Conservation (phyloP, 2,329 filamentous ascomycete genomes). For the Biscogniauxia sp. region DNA sequence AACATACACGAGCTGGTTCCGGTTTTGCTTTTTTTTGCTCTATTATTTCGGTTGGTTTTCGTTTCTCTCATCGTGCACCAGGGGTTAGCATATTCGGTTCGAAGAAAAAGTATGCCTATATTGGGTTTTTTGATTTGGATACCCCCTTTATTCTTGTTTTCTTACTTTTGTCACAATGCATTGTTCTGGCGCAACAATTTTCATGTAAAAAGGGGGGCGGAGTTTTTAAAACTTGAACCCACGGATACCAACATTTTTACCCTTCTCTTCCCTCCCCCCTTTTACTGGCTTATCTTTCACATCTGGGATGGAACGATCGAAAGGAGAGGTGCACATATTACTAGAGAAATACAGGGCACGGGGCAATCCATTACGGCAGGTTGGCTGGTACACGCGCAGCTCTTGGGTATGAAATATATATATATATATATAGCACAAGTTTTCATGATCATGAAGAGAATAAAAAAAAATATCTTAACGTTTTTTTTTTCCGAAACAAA, state of each 20-base stretch:
- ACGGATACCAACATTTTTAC: neutral
- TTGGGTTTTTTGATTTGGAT: neutral
- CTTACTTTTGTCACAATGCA: neutral
- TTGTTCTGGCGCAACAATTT: neutral
- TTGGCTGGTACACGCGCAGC: neutral
- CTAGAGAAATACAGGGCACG: neutral
- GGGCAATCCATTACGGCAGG: neutral
- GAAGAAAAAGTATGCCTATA: neutral
- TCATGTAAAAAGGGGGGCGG: neutral
- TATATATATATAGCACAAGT: neutral
- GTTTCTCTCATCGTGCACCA: neutral
- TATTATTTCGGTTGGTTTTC: neutral
- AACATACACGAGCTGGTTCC: neutral
- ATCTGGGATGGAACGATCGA: neutral
- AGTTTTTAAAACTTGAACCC: neutral
- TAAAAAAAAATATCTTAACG: neutral
- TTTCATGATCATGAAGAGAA: neutral
- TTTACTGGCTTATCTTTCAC: neutral
- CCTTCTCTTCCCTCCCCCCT: neutral
- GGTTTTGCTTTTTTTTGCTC: neutral
- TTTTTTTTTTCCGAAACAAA: too few relatives aligned
- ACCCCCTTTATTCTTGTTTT: neutral
- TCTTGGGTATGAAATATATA: neutral
- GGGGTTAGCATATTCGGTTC: neutral
- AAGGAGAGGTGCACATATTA: neutral